These are phyloP conservation scores for Tilletia setariae DNA, from an alignment of 1,284 basidiomycete genomes.

Conservation along the genomic window DNA sequence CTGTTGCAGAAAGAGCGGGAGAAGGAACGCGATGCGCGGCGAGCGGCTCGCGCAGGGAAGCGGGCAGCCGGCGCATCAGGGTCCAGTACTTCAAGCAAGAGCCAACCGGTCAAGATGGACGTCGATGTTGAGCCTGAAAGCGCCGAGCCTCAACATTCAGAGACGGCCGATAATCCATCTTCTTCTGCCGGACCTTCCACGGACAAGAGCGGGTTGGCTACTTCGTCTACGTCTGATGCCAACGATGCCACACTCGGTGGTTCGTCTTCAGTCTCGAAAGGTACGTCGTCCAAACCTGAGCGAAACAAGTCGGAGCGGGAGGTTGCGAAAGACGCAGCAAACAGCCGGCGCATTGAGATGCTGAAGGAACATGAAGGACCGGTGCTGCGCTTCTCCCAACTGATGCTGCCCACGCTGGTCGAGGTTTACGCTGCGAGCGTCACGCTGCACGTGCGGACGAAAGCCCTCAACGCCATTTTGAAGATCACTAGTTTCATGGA, in stretches of 20 bases:
- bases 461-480: conserved; percentile 46
- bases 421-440: conserved; percentile 51
- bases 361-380: conserved; percentile 36
- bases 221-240: not conserved
- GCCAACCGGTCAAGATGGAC: not conserved
- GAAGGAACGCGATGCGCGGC: conserved; percentile 6
- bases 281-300: conserved; percentile 26
- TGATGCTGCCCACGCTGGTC: conserved; percentile 48
- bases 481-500: conserved; percentile 49
- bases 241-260: not conserved
- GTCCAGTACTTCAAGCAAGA: not conserved
- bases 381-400: conserved; percentile 45
- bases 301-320: conserved; percentile 32
- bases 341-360: conserved; percentile 40
- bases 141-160: not conserved
- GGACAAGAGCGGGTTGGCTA: not conserved
- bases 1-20: conserved; percentile 24
- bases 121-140: not conserved
- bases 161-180: conserved; percentile 7
- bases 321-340: conserved; percentile 34
- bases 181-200: conserved; percentile 4
- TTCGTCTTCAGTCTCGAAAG: too few species aligned
- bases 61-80: not conserved
- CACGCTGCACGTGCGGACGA: conserved; percentile 36
- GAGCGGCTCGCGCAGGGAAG: not conserved